Percentiles rank a stretch among this genome's conserved stretches.
phyloP scores from a whole-genome alignment of 805 yeast genomes.

The Grigorovia yakushimaensis region DNA sequence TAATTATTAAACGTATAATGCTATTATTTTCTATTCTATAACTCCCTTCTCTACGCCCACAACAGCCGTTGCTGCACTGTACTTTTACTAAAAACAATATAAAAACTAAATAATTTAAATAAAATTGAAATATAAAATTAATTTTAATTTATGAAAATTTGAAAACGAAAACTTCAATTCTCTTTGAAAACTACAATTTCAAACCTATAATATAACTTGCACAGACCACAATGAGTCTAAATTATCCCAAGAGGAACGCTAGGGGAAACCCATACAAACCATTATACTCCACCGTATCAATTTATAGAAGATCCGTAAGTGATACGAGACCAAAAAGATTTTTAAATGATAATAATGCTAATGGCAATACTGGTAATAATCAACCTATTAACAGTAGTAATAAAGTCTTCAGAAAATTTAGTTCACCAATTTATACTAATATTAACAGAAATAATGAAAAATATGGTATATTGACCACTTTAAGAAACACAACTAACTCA shows the following conservation, averaged over 20 bases:
- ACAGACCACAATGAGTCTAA: not conserved
- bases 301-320: constrained; percentile 1
- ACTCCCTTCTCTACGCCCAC: no score
- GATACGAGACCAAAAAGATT: not conserved
- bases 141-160: no score
- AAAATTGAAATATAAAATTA: no score
- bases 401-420: not conserved
- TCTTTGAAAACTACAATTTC: no score
- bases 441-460: not conserved
- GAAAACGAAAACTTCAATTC: not conserved
- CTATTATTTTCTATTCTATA: not conserved
- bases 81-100: not conserved
- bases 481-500: not conserved
- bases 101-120: not conserved
- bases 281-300: constrained; percentile 15
- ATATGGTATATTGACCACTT: not conserved
- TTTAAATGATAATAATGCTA: not conserved
- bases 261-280: constrained; percentile 3
- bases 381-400: not conserved
- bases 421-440: not conserved
- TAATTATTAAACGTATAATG: not conserved
- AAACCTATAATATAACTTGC: no score
- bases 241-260: not conserved
- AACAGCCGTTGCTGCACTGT: not conserved
- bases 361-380: not conserved